Base-by-base conservation (phyloP, 2,329 filamentous ascomycete genomes). In the Sporothrix luriei region DNA sequence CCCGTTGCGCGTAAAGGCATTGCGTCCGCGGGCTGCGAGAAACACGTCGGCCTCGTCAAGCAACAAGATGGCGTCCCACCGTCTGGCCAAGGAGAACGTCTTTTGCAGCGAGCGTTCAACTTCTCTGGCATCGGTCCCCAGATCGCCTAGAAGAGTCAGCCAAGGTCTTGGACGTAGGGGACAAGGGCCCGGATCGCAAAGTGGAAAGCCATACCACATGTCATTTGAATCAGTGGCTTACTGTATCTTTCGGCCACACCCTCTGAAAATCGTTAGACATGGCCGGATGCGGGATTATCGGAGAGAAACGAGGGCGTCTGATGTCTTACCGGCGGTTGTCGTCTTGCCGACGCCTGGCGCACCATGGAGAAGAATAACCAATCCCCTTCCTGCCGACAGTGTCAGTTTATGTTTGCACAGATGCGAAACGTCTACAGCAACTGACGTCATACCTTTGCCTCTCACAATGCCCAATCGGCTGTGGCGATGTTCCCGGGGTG, bases 51-150 rank as follows among this genome's bases (percentile, higher is more conserved):
- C 59, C 40, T 78, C 76, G 38, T 78, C 77, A 3, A 78, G 72
- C 0, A 78, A 71, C 2, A 78, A 68, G 4, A 78, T 74, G 14
- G 74, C 75, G 1, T 71, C 74, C 76, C 76, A 78, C 38, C 66
- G 73, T 57, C 74, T 72, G 0, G 75, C 75, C n/a, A 72, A 48
- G 1, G 71, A 69, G 54, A 75, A 75, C 21, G 71, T 74, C 5
- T 14, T 57, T 0, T 66, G 51, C 0, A 76, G 61, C 3, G 75
- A 74, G 1, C 68, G 64, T 67, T 64, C 43, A 0, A 64, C 40
- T 14, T 48, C 21, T n/a, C 24, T 64, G 10, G 59, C 43, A 64
- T 24, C 40, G 40, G 11, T 64, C 0, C 59, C 59, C 14, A 64
- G 59, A 14, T 64, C 59, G 16, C 59, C 59, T 64, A 6, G 26